Percentiles rank a stretch among this genome's conserved stretches.
Conservation (phyloP, 495 filamentous ascomycete genomes). For the Penicillium diatomitis region DNA sequence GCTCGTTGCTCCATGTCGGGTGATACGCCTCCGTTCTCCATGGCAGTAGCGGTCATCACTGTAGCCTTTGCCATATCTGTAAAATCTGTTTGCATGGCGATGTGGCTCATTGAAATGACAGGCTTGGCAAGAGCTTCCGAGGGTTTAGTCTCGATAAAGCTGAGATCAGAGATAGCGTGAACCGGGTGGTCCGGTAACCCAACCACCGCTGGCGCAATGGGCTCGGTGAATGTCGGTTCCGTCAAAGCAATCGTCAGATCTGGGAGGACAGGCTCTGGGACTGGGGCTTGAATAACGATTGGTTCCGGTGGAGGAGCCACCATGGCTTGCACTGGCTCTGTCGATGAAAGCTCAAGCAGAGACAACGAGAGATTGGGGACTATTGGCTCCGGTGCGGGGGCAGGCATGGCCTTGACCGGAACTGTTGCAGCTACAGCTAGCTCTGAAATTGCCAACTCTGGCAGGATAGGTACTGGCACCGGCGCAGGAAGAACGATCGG, state of each 20-base stretch:
- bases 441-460: constrained; percentile 24
- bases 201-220: constrained; percentile 17
- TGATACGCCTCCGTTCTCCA: constrained; percentile 42
- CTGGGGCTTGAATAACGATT: constrained; percentile 15
- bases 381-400: constrained; percentile 19
- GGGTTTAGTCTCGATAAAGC: constrained; percentile 34
- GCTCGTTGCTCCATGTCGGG: constrained; percentile 29
- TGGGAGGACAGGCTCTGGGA: constrained; percentile 18
- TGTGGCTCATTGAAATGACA: constrained; percentile 12
- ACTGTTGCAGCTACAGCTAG: constrained; percentile 28
- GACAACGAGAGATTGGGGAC: constrained; percentile 24
- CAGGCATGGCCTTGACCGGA: constrained; percentile 29
- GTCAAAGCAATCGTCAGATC: constrained; percentile 27
- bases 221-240: constrained; percentile 27
- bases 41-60: constrained; percentile 25
- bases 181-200: constrained; percentile 8
- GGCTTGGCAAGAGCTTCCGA: constrained; percentile 12
- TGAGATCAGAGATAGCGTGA: constrained; percentile 31
- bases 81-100: constrained; percentile 17
- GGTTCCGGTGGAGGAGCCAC: constrained; percentile 8
- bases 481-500: constrained; percentile 19
- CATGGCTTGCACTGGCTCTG: constrained; percentile 23
- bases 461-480: constrained; percentile 17
- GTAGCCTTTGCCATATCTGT: constrained; percentile 12
- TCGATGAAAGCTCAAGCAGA: constrained; percentile 23